Evolutionary conservation across 192 early-diverging fungal species (phyloP), one percentile per base, ranked within the genome.

Genomic region (Polychytrium aggregatum): DNA sequence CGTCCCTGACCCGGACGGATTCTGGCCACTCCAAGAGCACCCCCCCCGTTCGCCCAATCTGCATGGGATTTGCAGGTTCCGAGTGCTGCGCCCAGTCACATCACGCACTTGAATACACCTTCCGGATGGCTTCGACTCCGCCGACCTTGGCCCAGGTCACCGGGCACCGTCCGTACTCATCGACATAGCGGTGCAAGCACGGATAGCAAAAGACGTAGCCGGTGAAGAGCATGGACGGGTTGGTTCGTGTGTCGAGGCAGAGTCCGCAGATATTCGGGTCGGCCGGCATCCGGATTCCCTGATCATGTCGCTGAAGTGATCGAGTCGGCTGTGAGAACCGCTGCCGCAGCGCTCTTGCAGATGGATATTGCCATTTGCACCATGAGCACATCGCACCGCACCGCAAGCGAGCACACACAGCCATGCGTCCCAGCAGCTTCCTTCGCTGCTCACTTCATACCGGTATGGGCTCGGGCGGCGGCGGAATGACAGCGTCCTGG

Each of bases 181-280:
- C 76, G 7, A 93, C 74, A 46, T 83, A 80, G 29, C 68, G 70
- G 63, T 80, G 83, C 7, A 86, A 74, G 65, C 91, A 97, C 6
- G 84, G 81, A 60, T 97, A 97, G 63, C 92, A 97, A 49, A 84
- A 94, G 11, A 90, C 91, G 53, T 89, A 94, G 13, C 92, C 92
- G 7, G 90, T 80, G 13, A 85, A 70, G 24, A 90, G 57, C 39
- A 88, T 83, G 7, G 92, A 84, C 3, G 90, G 84, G 60, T 97
- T 97, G 25, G 80, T 85, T 46, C 88, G 72, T 10, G 60, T 61
- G 20, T 64, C 55, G 9, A 56, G 42, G 59, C 92, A 97, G 14
- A 97, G 52, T 0, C 91, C 85, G 53, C 92, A 97, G 1, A 76
- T 64, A n/a, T 78, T 68, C 26, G 78, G 71, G 45, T 81, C 78